These are phyloP conservation scores for Mycogone perniciosa DNA, from an alignment of 2,329 filamentous ascomycete genomes.

Conservation along the genomic window DNA sequence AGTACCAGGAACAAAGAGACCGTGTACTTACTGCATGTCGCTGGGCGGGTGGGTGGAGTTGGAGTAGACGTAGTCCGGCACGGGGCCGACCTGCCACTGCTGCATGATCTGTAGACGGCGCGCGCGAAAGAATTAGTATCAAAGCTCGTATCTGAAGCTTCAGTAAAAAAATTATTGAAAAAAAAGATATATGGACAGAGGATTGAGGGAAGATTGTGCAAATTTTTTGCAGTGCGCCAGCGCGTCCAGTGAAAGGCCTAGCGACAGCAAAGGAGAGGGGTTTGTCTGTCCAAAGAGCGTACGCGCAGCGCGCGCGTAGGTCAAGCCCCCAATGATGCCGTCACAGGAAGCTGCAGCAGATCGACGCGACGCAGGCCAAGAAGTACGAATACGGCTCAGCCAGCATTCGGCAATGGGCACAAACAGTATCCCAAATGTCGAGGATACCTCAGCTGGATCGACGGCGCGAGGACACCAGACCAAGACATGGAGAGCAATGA, in stretches of 20 bases:
- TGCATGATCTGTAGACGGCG: conserved; percentile 45
- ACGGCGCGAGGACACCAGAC: conserved; percentile 15
- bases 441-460: conserved; percentile 1
- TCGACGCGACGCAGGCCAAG: conserved; percentile 12
- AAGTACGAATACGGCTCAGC: conserved; percentile 4
- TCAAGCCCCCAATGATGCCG: conserved; percentile 8
- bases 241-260: background rate
- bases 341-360: conserved; percentile 6
- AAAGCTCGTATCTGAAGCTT: conserved; percentile 6
- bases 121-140: conserved; percentile 18
- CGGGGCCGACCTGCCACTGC: conserved; percentile 55
- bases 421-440: conserved; percentile 6
- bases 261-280: conserved; percentile 8
- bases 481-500: conserved; percentile 15
- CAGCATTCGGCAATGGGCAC: conserved; percentile 5
- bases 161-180: conserved; percentile 4
- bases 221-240: conserved; percentile 1
- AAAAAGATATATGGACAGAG: conserved; percentile 2
- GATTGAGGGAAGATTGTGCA: background rate
- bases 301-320: conserved; percentile 12
- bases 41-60: conserved; percentile 48
- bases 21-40: conserved; percentile 54
- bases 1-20: conserved; percentile 27
- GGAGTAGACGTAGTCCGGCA: conserved; percentile 54
- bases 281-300: conserved; percentile 7